Conservation (phyloP, 768 basidiomycete species). For the Scleroderma bovista region DNA sequence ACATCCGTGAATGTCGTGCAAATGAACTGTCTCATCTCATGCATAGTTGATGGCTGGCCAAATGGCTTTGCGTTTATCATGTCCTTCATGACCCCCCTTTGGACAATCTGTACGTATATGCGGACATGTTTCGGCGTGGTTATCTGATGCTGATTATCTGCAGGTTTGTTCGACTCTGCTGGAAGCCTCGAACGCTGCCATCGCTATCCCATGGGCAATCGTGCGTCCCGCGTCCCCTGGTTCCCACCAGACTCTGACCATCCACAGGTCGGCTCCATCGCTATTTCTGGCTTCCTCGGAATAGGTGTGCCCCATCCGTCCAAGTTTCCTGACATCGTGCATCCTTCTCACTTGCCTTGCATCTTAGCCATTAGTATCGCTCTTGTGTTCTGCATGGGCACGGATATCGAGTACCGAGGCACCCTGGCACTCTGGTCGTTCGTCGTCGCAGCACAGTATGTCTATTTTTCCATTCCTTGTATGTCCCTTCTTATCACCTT, state of each 20-base stretch:
- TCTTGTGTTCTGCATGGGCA: conserved; percentile 56
- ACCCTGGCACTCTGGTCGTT: conserved; percentile 52
- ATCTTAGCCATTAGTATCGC: conserved; percentile 44
- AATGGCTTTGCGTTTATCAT: conserved; percentile 46
- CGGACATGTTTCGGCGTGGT: not conserved
- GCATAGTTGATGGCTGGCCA: conserved; percentile 38
- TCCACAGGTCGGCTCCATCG: conserved; percentile 31
- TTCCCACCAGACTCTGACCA: not conserved
- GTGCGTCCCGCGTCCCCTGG: not conserved
- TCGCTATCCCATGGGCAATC: no score
- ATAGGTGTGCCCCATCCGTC: conserved; percentile 33
- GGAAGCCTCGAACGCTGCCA: conserved; percentile 50
- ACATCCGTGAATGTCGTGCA: not conserved
- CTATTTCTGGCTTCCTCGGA: conserved; percentile 42
- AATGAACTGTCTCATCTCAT: conserved; percentile 2
- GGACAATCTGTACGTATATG: conserved; percentile 37
- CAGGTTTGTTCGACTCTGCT: conserved; percentile 42
- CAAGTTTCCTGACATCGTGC: not conserved
- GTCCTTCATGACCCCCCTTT: conserved; percentile 46
- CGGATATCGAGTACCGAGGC: conserved; percentile 36
- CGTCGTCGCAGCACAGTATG: conserved; percentile 44
- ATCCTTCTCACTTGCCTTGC: not conserved
- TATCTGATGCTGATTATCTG: not conserved
- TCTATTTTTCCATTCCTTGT: not conserved
- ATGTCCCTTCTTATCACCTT: not conserved